Evolutionary conservation across 495 filamentous ascomycete genomes (phyloP).

Genomic region (Lasiosphaeria ovina): DNA sequence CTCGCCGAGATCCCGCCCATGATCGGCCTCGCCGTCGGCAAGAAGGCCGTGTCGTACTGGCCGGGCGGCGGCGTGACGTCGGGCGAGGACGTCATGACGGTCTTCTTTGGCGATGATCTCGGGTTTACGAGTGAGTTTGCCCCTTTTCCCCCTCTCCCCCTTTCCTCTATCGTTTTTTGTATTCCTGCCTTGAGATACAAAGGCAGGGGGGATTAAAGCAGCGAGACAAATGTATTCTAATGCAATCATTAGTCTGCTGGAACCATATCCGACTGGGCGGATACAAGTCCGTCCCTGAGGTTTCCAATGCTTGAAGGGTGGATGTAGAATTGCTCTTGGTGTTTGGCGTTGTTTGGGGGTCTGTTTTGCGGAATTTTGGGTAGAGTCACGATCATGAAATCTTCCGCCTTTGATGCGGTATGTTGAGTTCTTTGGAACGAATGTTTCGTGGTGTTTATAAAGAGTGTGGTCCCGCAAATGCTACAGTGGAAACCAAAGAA

Average conservation of each 20-base stretch:
- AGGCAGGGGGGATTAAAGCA: not conserved
- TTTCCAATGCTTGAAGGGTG: not conserved
- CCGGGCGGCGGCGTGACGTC: slow-evolving; percentile 46
- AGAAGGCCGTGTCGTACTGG: slow-evolving; percentile 60
- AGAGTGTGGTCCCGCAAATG: too few relatives aligned
- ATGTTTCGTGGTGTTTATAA: too few relatives aligned
- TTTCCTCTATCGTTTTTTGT: not conserved
- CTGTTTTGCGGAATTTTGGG: too few relatives aligned
- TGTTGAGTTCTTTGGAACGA: too few relatives aligned
- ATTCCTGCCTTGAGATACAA: not conserved
- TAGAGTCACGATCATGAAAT: too few relatives aligned
- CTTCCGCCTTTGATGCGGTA: too few relatives aligned
- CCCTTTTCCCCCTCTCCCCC: not conserved
- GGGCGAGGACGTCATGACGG: slow-evolving; percentile 57
- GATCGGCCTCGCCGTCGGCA: slow-evolving; percentile 65
- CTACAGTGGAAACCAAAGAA: too few relatives aligned
- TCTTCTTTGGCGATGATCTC: slow-evolving; percentile 65
- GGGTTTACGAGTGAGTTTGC: slow-evolving; percentile 53
- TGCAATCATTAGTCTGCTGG: slow-evolving; percentile 48
- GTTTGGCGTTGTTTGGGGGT: too few relatives aligned
- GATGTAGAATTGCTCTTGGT: too few relatives aligned
- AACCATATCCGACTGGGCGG: slow-evolving; percentile 53
- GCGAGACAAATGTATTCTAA: slow-evolving; percentile 13
- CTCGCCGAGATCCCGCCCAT: slow-evolving; percentile 56
- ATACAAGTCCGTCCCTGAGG: slow-evolving; percentile 12